Evolutionary conservation across 805 yeast genomes (phyloP), one percentile per base, ranked within the genome.

Genomic region (Pichia eremophila): DNA sequence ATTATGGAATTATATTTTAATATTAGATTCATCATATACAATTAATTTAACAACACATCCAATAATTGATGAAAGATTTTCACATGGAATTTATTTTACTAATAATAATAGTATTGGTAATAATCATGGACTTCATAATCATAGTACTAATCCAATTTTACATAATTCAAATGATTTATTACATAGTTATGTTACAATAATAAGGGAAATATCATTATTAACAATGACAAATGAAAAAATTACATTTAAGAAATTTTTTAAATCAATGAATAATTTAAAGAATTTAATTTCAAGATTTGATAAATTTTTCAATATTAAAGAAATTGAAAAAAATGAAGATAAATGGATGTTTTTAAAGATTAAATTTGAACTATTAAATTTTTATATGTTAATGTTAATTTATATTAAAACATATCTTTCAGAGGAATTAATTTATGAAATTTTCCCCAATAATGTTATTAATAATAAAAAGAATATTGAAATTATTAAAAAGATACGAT

Each of bases 1-100:
- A 15, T 40, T 57, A 18, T 56, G 60, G 60, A 53, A 54, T 39
- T 44, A 51, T 44, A 36, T 56, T 22, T 34, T 50, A 15, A 15
- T 19, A 4, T 9, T 39, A 8, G 60, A 57, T 45, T 42, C 54
- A 1, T 19, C n/a, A 8, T 56, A 49, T 46, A 46, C 45, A 9
- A 31, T 45, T 18, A n/a, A 15, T 9, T n/a, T 40, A 5, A 51
- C 48, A 6, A 18, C 45, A 1, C 55, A 55, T 7, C 44, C 53
- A 22, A 19, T 50, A 12, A 47, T 57, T 22, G 46, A 56, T 40
- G 41, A 49, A 19, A 46, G 50, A 7, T 54, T 25, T 36, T 49
- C 51, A 27, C 48, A 47, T 41, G 51, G 45, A 18, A 36, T 36
- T 17, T 36, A 36, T 36, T 9, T 17, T 22, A 22, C 25, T 22